phyloP scores from a whole-genome alignment of 805 yeast genomes.

The Metschnikowia hibisci region DNA sequence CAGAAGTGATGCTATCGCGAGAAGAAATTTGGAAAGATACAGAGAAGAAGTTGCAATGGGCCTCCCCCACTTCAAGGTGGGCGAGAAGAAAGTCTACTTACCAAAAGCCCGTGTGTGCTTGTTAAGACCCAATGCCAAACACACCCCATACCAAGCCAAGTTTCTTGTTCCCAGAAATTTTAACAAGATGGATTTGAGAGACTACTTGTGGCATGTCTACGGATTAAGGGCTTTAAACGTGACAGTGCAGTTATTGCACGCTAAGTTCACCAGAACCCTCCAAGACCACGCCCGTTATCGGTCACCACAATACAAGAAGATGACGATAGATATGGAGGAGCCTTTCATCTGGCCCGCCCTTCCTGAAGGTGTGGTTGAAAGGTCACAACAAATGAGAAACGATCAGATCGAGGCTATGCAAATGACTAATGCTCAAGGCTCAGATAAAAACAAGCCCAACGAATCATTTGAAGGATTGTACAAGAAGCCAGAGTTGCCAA shows the following conservation, averaged over 20 bases:
- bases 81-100: slow-evolving; percentile 71
- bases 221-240: slow-evolving; percentile 87
- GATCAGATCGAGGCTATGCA: slow-evolving; percentile 52
- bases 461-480: slow-evolving; percentile 71
- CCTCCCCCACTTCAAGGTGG: slow-evolving; percentile 77
- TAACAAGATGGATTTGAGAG: slow-evolving; percentile 92
- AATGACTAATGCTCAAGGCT: slow-evolving; percentile 52
- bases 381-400: slow-evolving; percentile 35
- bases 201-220: slow-evolving; percentile 84
- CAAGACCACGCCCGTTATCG: slow-evolving; percentile 67
- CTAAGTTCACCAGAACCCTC: slow-evolving; percentile 52
- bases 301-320: slow-evolving; percentile 80
- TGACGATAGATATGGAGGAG: slow-evolving; percentile 94
- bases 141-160: slow-evolving; percentile 95
- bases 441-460: slow-evolving; percentile 65
- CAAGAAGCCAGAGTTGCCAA: slow-evolving; percentile 41
- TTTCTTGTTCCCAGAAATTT: slow-evolving; percentile 91
- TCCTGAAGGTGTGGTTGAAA: slow-evolving; percentile 33
- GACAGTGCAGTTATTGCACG: slow-evolving; percentile 80
- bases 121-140: slow-evolving; percentile 90
- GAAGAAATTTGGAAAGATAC: slow-evolving; percentile 36
- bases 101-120: slow-evolving; percentile 82
- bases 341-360: slow-evolving; percentile 93
- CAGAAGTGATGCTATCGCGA: slow-evolving; percentile 33
- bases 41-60: slow-evolving; percentile 55